Evolutionary conservation across 2,329 filamentous ascomycete genomes (phyloP), one percentile per base, ranked within the genome.

Genomic region (Xylaria arbuscula): DNA sequence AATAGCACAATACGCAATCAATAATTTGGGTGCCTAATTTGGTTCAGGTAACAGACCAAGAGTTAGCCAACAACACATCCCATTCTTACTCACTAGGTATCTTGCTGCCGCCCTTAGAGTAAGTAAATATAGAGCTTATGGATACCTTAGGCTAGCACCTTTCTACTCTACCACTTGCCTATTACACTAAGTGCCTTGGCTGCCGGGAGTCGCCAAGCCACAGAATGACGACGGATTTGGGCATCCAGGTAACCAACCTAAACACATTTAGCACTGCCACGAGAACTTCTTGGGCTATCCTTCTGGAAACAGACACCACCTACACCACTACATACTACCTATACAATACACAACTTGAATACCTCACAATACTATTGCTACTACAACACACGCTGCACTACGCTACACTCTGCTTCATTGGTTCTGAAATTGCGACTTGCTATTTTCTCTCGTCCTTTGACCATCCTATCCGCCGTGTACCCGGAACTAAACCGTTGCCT

Each of bases 221-320:
- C 67, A 61, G 47, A 47, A 64, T 69, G 64, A 68, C 63, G 66
- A 68, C 58, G 66, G 66, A 36, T 47, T 38, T 40, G 50, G 61
- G 54, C 45, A 66, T 62, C 57, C 64, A 40, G 9, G 9, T 45
- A 55, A 45, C 32, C 50, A 70, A 32, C 64, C 64, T 34, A 48
- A 36, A 22, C 53, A 38, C 32, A 36, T 40, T 59, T 48, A 66
- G 71, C 72, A 73, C 72, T 73, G 72, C 72, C 72, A 72, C 72
- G 70, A 70, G 67, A 62, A 57, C 67, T 24, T 72, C 67, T 55
- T 69, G 34, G 50, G 64, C 55, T 19, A 38, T 22, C 38, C 24
- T 53, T 11, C 40, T 28, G 24, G 11, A 24, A 51, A 34, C 36
- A 45, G 54, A 51, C 22, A 32, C 50, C 4, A 34, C 19, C 28